These are phyloP conservation scores for Ogataea paradorogensis DNA, from an alignment of 805 yeast genomes.

Conservation along the genomic window DNA sequence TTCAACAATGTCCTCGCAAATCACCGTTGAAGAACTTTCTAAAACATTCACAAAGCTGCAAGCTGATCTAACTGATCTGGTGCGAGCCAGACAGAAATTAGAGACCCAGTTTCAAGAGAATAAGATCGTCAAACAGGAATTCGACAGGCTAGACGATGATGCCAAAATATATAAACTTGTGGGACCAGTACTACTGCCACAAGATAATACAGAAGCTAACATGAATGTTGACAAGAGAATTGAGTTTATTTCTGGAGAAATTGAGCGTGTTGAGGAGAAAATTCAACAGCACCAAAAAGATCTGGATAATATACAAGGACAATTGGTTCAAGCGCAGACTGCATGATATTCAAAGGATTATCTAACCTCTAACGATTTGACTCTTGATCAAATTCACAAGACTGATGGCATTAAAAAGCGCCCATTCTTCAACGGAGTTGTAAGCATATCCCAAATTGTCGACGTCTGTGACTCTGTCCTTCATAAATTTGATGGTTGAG, in stretches of 20 bases:
- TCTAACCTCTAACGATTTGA: constrained; percentile 44
- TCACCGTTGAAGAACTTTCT: constrained; percentile 21
- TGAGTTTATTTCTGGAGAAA: constrained; percentile 81
- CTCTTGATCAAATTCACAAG: constrained; percentile 66
- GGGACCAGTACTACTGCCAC: constrained; percentile 91
- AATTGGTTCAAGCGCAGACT: constrained; percentile 26
- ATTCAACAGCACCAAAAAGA: constrained; percentile 53
- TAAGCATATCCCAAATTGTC: constrained; percentile 58
- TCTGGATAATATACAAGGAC: constrained; percentile 58
- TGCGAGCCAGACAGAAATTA: constrained; percentile 75
- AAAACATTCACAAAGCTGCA: constrained; percentile 29
- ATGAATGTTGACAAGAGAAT: constrained; percentile 83
- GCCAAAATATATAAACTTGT: constrained; percentile 83
- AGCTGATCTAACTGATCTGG: constrained; percentile 41
- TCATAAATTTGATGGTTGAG: constrained; percentile 64
- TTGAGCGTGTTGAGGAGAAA: constrained; percentile 69
- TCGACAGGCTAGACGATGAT: constrained; percentile 53
- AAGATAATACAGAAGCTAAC: constrained; percentile 78
- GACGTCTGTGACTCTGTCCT: constrained; percentile 52
- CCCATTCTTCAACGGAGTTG: constrained; percentile 71
- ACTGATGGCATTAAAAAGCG: constrained; percentile 62
- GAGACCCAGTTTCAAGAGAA: constrained; percentile 96
- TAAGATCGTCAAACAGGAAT: constrained; percentile 82
- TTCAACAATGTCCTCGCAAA: constrained; percentile 3
- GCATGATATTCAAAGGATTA: constrained; percentile 4